A percentile compares a stretch with the other conserved stretches of the same genome.
Conservation (phyloP, 768 basidiomycete genomes). For the Suillus subluteus region DNA sequence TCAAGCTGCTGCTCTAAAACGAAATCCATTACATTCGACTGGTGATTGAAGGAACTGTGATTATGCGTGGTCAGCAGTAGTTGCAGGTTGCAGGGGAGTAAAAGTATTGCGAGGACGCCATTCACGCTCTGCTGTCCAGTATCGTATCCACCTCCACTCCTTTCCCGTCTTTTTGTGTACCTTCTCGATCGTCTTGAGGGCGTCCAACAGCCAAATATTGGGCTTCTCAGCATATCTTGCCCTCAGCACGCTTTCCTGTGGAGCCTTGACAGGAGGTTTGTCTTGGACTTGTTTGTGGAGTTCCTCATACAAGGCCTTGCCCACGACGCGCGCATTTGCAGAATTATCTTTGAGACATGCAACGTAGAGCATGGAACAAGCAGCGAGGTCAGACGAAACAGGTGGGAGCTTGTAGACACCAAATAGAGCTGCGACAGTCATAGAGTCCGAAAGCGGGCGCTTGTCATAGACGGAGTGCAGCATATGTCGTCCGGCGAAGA, state of each 20-base stretch:
- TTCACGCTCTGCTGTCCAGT: conserved; percentile 22
- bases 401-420: conserved; percentile 56
- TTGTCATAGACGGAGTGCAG: conserved; percentile 56
- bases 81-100: not conserved
- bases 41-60: not conserved
- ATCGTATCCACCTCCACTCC: conserved; percentile 28
- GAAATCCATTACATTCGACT: not conserved
- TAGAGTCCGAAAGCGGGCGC: conserved; percentile 49
- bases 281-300: conserved; percentile 38
- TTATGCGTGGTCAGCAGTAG: conserved; percentile 9
- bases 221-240: conserved; percentile 36
- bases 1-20: not conserved
- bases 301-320: conserved; percentile 44
- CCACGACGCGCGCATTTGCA: conserved; percentile 43
- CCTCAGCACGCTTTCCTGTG: conserved; percentile 22
- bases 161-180: conserved; percentile 33
- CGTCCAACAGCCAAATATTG: conserved; percentile 41
- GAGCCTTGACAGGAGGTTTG: conserved; percentile 22
- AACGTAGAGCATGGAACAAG: conserved; percentile 57
- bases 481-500: conserved; percentile 56
- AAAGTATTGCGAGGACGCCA: conserved; percentile 6
- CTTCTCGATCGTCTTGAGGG: conserved; percentile 40
- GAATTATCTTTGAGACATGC: conserved; percentile 55
- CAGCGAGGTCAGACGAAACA: conserved; percentile 56
- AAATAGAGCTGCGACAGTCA: conserved; percentile 58